Base-by-base conservation (phyloP, 140 eudicot genomes). In the Stevia rebaudiana region DNA sequence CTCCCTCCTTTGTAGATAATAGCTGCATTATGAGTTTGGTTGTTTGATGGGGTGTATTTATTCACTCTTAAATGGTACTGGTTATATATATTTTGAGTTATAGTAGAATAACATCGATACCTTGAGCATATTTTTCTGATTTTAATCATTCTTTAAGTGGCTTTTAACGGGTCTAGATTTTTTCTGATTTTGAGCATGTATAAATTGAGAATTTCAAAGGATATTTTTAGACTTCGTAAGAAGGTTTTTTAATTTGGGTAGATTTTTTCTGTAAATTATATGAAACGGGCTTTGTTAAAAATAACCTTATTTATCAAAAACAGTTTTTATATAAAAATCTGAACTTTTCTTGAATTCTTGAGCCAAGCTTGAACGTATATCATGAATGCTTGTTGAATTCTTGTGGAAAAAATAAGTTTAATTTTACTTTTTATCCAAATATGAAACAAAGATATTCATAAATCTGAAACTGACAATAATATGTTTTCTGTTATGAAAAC, bases 1-100 rank as follows among this genome's bases (percentile, higher is more conserved):
- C 42, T 67, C 2, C 33, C 10, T 55, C 6, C 31, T 40, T 68
- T 54, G 30, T 68, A 25, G 42, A 28, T 68, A 23, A 67, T 16
- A 28, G 21, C 13, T 69, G 17, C 6, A 13, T 1, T 30, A 6
- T 28, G 47, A 42, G 15, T 33, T 47, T 61, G 15, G 71, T 19
- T 66, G 50, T 18, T 3, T 46, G 50, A n/a, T 15, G 50, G 50
- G 9, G 22, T 43, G 21, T 46, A 6, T 16, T 12, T 41, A 41
- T 11, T 6, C 5, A 1, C 16, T 12, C 3, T 41, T 11, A 11
- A 41, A 13, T 41, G 17, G 47, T 1, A 12, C 17, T 3, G 49
- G 49, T 43, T 65, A 31, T 40, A 49, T 65, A 4, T 5, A 21
- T 65, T 11, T 6, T 16, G 37, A 49, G 19, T 30, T 7, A 21